A percentile compares a stretch with the other conserved stretches of the same genome.
These are phyloP conservation scores for Fonsecaea monophora DNA, from an alignment of 2,329 filamentous ascomycete genomes.

Conservation along the genomic window DNA sequence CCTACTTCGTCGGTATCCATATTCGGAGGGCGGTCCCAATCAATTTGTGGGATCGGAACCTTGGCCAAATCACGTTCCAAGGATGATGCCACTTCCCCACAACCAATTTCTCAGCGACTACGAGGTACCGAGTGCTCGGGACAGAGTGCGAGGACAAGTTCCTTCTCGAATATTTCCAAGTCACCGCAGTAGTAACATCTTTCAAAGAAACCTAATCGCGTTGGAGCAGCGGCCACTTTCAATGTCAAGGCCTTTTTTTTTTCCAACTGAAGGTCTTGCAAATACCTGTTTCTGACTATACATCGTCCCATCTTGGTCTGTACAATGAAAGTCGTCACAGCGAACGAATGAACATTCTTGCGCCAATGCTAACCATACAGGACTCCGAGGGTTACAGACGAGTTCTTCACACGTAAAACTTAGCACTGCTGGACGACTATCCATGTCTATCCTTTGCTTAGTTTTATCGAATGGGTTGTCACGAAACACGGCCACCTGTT, in stretches of 20 bases:
- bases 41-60: background rate
- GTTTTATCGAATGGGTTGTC: background rate
- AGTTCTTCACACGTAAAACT: background rate
- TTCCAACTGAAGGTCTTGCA: no score
- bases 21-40: background rate
- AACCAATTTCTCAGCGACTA: slow-evolving; percentile 5
- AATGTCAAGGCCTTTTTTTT: no score
- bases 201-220: no score
- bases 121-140: no score
- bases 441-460: background rate
- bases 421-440: background rate
- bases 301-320: background rate
- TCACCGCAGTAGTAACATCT: no score
- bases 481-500: background rate
- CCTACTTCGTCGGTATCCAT: no score
- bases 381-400: background rate
- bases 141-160: background rate
- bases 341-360: background rate
- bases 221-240: no score
- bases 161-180: background rate
- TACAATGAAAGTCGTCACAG: background rate
- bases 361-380: background rate
- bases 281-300: no score
- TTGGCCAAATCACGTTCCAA: background rate
- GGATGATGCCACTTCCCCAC: slow-evolving; percentile 1